A percentile compares a stretch with the other conserved stretches of the same genome.
These are phyloP conservation scores for Spizellomyces sp. DNA, from an alignment of 192 early-diverging fungal genomes.

Conservation along the genomic window DNA sequence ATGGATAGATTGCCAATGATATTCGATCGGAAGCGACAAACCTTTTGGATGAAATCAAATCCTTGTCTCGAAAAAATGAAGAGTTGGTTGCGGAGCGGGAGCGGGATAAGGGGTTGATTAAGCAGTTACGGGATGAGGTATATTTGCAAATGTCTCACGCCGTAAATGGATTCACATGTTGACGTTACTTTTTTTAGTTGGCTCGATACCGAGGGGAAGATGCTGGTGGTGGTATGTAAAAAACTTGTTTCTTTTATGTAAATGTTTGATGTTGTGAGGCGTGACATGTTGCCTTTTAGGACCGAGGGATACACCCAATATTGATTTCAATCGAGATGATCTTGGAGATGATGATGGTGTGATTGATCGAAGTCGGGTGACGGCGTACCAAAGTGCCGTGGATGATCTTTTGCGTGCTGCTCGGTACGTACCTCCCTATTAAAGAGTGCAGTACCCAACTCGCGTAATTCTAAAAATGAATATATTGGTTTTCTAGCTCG, in stretches of 20 bases:
- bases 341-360: slow-evolving; percentile 56
- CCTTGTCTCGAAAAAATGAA: slow-evolving; percentile 62
- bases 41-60: slow-evolving; percentile 70
- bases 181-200: neutral
- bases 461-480: slow-evolving; percentile 1
- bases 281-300: neutral
- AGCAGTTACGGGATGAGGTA: slow-evolving; percentile 42
- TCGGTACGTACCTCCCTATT: slow-evolving; percentile 50
- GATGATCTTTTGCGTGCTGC: slow-evolving; percentile 78
- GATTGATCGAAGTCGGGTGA: slow-evolving; percentile 70
- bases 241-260: too few relatives aligned
- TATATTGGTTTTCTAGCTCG: slow-evolving; percentile 8
- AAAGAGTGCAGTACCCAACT: neutral
- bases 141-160: neutral
- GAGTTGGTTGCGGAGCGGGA: slow-evolving; percentile 58
- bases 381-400: slow-evolving; percentile 79
- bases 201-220: neutral
- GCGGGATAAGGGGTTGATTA: slow-evolving; percentile 45
- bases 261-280: too few relatives aligned
- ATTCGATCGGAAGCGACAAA: slow-evolving; percentile 71
- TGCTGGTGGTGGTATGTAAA: neutral
- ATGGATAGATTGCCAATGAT: slow-evolving; percentile 65
- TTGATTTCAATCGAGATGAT: neutral
- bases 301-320: neutral
- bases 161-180: neutral